Evolutionary conservation across 1,284 basidiomycete species (phyloP), one percentile per base, ranked within the genome.

Genomic region (Mycena sp.): DNA sequence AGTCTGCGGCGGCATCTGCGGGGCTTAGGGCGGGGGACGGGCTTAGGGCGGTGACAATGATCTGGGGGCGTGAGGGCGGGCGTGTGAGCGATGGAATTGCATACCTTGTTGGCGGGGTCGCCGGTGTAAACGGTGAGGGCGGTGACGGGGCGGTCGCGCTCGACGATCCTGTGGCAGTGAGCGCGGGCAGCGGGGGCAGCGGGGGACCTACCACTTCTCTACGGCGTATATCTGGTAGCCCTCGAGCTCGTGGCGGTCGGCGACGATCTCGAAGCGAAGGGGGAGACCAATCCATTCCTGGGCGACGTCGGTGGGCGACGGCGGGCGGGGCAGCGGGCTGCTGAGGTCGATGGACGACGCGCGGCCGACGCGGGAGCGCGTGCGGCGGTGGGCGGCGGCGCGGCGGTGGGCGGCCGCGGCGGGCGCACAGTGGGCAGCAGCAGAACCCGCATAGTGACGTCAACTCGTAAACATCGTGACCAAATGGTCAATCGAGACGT

Each of bases 171-270:
- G 71, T 14, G 28, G 16, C 40, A 30, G 37, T 43, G 40, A 46
- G 52, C 35, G 17, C 10, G 26, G 38, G 26, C 12, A 37, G 23
- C 50, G 45, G 30, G 67, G 59, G 67, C 2, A 16, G 58, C 49
- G 21, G 16, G 21, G 23, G 37, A 69, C 81, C 58, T 70, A 87
- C 91, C 92, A 94, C 76, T 90, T 91, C 80, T 94, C 89, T 9
- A 94, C 92, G 0, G 91, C 92, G 74, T 93, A 93, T 63, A 93
- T 81, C 75, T 92, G 90, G 76, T 87, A 93, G 1, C 89, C 89
- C 23, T 75, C 64, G 23, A 83, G 67, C 19, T 76, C 58, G 53
- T 80, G 53, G 25, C 63, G 46, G n/a, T 70, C 64, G 16, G 69
- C 62, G 11, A 68, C 57, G 58, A 71, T 60, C 25, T 67, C 61